Base-by-base conservation (phyloP, 495 filamentous ascomycete genomes). In the Evernia prunastri region DNA sequence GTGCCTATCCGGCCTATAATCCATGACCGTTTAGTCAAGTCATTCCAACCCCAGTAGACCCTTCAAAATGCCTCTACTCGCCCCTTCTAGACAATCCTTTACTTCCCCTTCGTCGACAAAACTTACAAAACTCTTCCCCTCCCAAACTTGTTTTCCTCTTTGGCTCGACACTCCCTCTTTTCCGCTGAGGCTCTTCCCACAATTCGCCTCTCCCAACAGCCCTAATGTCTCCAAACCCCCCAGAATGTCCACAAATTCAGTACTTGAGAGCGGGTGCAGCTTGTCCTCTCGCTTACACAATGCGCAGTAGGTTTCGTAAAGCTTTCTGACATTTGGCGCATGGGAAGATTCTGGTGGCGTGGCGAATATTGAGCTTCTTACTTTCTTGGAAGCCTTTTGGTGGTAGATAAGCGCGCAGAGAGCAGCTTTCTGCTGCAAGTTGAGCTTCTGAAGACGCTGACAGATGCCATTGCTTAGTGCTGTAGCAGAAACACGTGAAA, bases 381-480 rank as follows among this genome's bases (percentile, higher is more conserved):
- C 58, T 45, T 75, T 74, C 8, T 73, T 79, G 51, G 75, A 74
- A 66, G 75, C 76, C 58, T 81, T 89, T 73, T 97, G 92, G 3
- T 93, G 81, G 2, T 91, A 89, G 56, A 91, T 78, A 35, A 97
- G 79, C 0, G 92, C 83, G 74, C 95, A 97, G 31, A 99, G 82
- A 11, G 90, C 91, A 4, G 92, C 94, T 74, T 96, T 99, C 78
- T 97, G 95, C 69, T 99, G 94, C 1, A 97, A 81, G 70, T 97
- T 97, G 51, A 99, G 81, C 2, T 84, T 84, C 74, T 89, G 87
- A 9, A 99, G 82, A 60, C 94, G 83, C 66, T 96, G 89, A 15
- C 79, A 81, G 17, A 91, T 86, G 40, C 90, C 91, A 68, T 96
- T 90, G 68, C 89, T 87, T 67, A 97, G 94, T 23, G 89, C 86